Conservation (phyloP, 2,329 filamentous ascomycete genomes). For the Parastagonospora nodorum region DNA sequence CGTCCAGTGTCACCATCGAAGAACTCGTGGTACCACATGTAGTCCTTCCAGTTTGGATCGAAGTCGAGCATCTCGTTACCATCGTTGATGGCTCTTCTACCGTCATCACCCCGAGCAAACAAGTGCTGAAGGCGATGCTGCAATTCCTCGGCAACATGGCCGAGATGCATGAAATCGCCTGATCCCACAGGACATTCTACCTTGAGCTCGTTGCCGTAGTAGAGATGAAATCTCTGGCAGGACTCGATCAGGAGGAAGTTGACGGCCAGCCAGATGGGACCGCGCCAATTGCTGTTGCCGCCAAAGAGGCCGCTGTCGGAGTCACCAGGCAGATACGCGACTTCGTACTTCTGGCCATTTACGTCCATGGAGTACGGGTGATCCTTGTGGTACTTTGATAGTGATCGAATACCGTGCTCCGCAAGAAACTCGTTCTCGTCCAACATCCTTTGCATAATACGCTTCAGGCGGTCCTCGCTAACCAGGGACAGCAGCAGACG, state of each 20-base stretch:
- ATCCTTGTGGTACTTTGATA: constrained; percentile 90
- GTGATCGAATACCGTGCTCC: constrained; percentile 84
- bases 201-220: constrained; percentile 86
- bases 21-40: constrained; percentile 96
- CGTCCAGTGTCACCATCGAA: constrained; percentile 92
- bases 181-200: constrained; percentile 94
- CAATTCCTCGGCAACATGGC: constrained; percentile 91
- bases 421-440: constrained; percentile 93
- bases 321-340: constrained; percentile 91
- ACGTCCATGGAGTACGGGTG: constrained; percentile 95
- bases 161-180: constrained; percentile 92
- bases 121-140: constrained; percentile 94
- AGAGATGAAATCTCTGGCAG: constrained; percentile 93
- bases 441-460: constrained; percentile 89
- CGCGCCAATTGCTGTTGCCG: constrained; percentile 97
- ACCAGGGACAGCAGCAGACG: constrained; percentile 87
- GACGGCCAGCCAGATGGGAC: constrained; percentile 91
- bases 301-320: constrained; percentile 95
- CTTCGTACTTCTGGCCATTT: constrained; percentile 85
- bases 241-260: constrained; percentile 95
- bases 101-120: constrained; percentile 82
- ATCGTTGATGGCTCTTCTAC: constrained; percentile 84
- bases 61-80: constrained; percentile 86
- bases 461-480: constrained; percentile 87
- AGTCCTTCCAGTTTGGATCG: constrained; percentile 90